Percentiles rank a stretch among this genome's conserved stretches.
Evolutionary conservation across 2,329 filamentous ascomycete species (phyloP).

Genomic region (Stachybotrys chlorohalonatus): DNA sequence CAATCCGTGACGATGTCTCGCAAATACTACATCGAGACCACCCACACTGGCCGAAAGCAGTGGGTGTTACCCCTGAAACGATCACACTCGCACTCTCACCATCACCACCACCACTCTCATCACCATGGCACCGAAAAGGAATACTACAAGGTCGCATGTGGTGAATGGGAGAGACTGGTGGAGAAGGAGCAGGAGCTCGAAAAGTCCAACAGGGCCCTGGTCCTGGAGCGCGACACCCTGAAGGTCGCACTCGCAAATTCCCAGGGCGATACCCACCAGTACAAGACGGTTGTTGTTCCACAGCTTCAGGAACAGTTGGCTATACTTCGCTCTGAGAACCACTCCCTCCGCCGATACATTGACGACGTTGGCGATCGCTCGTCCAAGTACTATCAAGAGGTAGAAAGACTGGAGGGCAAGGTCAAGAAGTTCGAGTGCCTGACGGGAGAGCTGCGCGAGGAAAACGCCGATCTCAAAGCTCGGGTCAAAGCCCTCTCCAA

Average conservation of each 20-base stretch:
- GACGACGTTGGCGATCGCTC: constrained; percentile 22
- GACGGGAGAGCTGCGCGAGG: constrained; percentile 22
- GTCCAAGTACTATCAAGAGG: constrained; percentile 19
- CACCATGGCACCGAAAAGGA: constrained; percentile 20
- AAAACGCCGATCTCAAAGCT: constrained; percentile 24
- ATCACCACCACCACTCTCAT: constrained; percentile 18
- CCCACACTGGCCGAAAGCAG: constrained; percentile 21
- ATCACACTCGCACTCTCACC: constrained; percentile 25
- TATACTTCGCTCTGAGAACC: constrained; percentile 27
- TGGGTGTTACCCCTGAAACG: constrained; percentile 28
- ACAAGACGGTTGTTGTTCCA: constrained; percentile 21
- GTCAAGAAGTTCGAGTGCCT: constrained; percentile 27
- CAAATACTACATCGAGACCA: constrained; percentile 26
- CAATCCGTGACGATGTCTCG: constrained; percentile 18
- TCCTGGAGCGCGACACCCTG: constrained; percentile 21
- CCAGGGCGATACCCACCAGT: constrained; percentile 24
- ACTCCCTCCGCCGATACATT: constrained; percentile 25
- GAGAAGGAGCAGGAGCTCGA: constrained; percentile 25
- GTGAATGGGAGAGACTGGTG: constrained; percentile 26
- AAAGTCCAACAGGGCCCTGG: constrained; percentile 23
- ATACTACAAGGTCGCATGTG: constrained; percentile 23
- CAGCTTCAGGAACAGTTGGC: constrained; percentile 27
- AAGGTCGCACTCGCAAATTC: constrained; percentile 24
- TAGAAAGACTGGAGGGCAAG: constrained; percentile 23
- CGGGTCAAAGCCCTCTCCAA: constrained; percentile 24